These are phyloP conservation scores for Camellia oleifera DNA, from an alignment of 179 eudicot species.

Conservation along the genomic window DNA sequence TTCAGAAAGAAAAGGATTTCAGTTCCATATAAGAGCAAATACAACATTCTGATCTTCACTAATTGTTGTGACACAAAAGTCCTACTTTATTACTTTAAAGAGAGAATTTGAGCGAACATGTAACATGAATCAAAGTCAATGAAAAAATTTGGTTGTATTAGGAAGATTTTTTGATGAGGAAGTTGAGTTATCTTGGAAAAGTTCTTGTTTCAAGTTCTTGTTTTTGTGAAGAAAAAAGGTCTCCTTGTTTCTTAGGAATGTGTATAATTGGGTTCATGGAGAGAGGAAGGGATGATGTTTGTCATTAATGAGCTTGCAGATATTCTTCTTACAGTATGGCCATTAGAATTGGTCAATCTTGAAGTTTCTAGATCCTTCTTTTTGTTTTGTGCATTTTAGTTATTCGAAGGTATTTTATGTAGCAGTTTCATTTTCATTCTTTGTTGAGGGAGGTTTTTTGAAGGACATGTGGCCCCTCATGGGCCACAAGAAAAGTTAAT, in stretches of 20 bases:
- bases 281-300: neutral
- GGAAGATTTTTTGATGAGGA: neutral
- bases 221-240: too few species aligned
- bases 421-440: neutral
- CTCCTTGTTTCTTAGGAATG: neutral
- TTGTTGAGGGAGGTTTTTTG: neutral
- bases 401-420: neutral
- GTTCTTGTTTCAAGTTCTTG: too few species aligned
- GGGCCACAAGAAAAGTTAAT: neutral
- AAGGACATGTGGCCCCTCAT: neutral
- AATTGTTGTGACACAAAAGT: neutral
- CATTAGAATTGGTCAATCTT: neutral
- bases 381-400: neutral
- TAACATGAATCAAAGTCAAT: too few species aligned
- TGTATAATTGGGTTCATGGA: neutral
- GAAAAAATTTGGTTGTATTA: too few species aligned
- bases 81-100: too few species aligned
- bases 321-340: neutral
- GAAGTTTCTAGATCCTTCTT: neutral
- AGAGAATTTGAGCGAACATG: too few species aligned
- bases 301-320: neutral
- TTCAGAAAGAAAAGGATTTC: slow-evolving; percentile 9
- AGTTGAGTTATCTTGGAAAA: neutral
- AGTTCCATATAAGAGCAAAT: neutral
- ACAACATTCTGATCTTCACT: neutral